These are phyloP conservation scores for Mariannaea sp. DNA, from an alignment of 2,329 filamentous ascomycete species.

Conservation along the genomic window DNA sequence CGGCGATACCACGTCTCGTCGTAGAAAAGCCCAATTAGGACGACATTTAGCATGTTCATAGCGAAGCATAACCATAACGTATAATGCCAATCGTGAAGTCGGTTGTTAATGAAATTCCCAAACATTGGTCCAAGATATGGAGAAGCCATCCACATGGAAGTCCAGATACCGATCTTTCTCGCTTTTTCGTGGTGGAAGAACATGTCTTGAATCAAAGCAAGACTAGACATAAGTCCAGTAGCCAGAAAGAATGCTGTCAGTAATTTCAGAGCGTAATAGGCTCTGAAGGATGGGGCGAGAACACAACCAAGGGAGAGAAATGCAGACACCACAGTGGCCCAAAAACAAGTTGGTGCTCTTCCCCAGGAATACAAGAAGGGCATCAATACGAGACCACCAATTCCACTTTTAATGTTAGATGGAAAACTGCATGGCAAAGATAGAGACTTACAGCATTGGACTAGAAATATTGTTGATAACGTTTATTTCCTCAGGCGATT, in stretches of 20 bases:
- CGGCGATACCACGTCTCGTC: constrained; percentile 58
- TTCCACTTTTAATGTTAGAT: not conserved
- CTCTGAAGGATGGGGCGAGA: constrained; percentile 7
- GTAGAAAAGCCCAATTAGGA: constrained; percentile 47
- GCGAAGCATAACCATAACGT: constrained; percentile 54
- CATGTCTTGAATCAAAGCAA: constrained; percentile 61
- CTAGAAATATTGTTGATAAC: constrained; percentile 17
- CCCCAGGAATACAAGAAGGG: constrained; percentile 22
- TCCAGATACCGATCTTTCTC: constrained; percentile 55
- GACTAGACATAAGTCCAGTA: constrained; percentile 49
- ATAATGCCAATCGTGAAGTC: constrained; percentile 49
- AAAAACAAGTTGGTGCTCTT: constrained; percentile 23
- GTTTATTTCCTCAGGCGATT: constrained; percentile 12
- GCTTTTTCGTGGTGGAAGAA: constrained; percentile 64
- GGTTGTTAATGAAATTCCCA: constrained; percentile 54
- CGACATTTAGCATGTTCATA: constrained; percentile 44
- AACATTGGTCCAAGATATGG: constrained; percentile 53
- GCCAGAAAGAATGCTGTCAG: constrained; percentile 51
- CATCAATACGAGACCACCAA: constrained; percentile 25
- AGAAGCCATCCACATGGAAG: constrained; percentile 46
- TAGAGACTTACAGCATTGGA: constrained; percentile 3
- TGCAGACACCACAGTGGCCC: constrained; percentile 20
- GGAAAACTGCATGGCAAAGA: not conserved
- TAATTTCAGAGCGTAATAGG: constrained; percentile 13
- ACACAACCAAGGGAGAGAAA: constrained; percentile 12